A percentile compares a stretch with the other conserved stretches of the same genome.
Conservation (phyloP, 768 basidiomycete species). For the Auriscalpium microsporum region DNA sequence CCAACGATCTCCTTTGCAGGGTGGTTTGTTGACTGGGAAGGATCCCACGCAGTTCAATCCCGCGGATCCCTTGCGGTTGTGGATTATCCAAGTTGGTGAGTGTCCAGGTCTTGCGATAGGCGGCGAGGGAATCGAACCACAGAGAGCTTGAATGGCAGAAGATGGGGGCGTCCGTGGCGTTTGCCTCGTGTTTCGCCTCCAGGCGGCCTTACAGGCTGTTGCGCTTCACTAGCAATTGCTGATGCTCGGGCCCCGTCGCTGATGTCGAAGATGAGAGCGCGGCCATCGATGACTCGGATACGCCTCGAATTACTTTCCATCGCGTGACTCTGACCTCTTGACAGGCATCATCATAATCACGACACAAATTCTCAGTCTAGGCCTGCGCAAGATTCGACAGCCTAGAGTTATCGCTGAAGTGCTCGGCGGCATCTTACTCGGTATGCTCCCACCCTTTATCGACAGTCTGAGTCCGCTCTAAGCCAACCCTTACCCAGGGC, state of each 20-base stretch:
- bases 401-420: conserved; percentile 83
- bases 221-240: neutral
- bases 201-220: neutral
- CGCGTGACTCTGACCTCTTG: neutral
- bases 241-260: neutral
- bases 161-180: too few species aligned
- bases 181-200: neutral
- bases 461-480: neutral
- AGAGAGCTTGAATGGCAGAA: too few species aligned
- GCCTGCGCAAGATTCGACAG: conserved; percentile 67
- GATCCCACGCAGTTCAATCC: conserved; percentile 62
- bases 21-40: conserved; percentile 66
- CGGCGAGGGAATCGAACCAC: too few species aligned
- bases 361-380: conserved; percentile 67
- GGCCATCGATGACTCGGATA: neutral
- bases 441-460: conserved; percentile 24
- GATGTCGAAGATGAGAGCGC: neutral
- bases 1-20: conserved; percentile 30
- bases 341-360: conserved; percentile 76
- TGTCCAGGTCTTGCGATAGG: neutral
- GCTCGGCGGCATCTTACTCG: conserved; percentile 83
- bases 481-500: conserved; percentile 18
- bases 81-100: conserved; percentile 75
- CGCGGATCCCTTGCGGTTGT: conserved; percentile 63
- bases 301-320: neutral